Evolutionary conservation across 805 yeast species (phyloP), one percentile per base, ranked within the genome.

Genomic region (Candida gorgasii): DNA sequence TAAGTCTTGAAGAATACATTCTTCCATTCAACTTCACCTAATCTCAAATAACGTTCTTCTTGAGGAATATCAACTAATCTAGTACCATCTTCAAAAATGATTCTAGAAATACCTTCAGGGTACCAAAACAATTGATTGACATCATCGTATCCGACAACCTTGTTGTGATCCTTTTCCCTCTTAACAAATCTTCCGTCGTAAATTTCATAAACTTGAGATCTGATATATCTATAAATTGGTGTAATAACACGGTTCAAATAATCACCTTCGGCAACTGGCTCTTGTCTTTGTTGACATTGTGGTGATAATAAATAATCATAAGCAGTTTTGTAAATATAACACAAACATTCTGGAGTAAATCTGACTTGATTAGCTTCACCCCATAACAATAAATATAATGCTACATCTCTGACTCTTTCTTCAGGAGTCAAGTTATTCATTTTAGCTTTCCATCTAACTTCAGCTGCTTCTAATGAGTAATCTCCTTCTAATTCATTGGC

Each of bases 111-210:
- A 77, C 99, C 99, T 72, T 95, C 98, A 36, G 98, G 97, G 70
- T 95, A 93, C 99, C 99, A 93, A 72, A 95, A 93, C 56, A 93
- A 78, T 76, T 93, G 99, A 69, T 93, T 93, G 47, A 93, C 95
- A 75, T 93, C 99, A 73, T 93, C 99, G 66, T 93, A 93, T 66
- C 99, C 95, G 57, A 86, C 78, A 50, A 86, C 72, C 51, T 80
- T 72, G 69, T 83, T 83, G 67, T 86, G 95, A 63, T 86, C 95
- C 61, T 72, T 82, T 72, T 86, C 93, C 71, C 95, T 84, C 65
- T 86, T 86, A 47, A 86, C 84, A 54, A 78, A 86, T 67, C 89
- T 82, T 46, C 93, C 93, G 54, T 86, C 89, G 49, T 78, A 77
- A 53, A 85, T 79, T 67, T 86, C 93, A 55, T 84, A 86, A 43